Evolutionary conservation across 257 asterid species (phyloP).

Genomic region (Forsythia suspensa): DNA sequence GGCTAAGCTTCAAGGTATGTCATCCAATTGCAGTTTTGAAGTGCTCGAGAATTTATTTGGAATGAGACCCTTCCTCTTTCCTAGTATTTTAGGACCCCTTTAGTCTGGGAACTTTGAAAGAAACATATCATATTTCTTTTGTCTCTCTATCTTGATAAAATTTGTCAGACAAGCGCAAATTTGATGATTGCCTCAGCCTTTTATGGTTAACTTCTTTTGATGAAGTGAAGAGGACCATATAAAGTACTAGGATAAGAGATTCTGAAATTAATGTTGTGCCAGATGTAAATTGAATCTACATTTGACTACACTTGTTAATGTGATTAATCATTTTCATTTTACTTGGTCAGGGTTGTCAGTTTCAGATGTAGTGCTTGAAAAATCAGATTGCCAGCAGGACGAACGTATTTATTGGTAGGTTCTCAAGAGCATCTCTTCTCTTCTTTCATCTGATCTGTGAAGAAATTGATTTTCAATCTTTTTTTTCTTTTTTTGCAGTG

Average conservation of each 20-base stretch:
- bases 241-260: neutral
- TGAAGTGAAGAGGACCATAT: neutral
- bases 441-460: neutral
- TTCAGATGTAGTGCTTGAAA: conserved; percentile 31
- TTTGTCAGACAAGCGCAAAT: neutral
- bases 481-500: conserved; percentile 36
- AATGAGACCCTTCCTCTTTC: neutral
- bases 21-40: neutral
- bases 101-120: conserved; percentile 1
- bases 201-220: neutral
- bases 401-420: conserved; percentile 61
- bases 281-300: neutral
- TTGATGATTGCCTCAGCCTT: neutral
- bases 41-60: neutral
- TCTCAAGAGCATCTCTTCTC: neutral
- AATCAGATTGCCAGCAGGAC: conserved; percentile 13
- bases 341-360: conserved; percentile 42
- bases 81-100: neutral
- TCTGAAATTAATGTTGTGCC: neutral
- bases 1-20: conserved; percentile 49
- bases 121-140: neutral
- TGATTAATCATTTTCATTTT: neutral
- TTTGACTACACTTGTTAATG: neutral
- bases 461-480: neutral
- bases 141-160: neutral